These are phyloP conservation scores for Naganishia liquefaciens DNA, from an alignment of 1,284 basidiomycete genomes.

Conservation along the genomic window DNA sequence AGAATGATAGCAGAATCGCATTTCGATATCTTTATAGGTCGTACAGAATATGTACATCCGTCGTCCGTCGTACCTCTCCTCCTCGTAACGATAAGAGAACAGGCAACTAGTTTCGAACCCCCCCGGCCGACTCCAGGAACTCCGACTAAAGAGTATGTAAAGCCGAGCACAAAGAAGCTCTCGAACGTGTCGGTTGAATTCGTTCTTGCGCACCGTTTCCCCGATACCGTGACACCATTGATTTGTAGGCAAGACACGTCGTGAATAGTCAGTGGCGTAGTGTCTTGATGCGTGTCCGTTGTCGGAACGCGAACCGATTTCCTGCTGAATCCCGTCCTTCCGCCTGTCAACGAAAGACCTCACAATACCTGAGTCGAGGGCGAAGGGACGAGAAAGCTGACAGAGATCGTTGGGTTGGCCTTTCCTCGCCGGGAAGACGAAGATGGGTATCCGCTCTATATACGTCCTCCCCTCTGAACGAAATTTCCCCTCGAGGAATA, in stretches of 20 bases:
- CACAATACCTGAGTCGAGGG: slow-evolving; percentile 7
- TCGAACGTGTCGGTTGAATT: slow-evolving; percentile 26
- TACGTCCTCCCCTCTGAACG: not conserved
- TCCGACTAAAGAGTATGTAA: slow-evolving; percentile 31
- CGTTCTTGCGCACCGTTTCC: slow-evolving; percentile 34
- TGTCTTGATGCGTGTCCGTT: not conserved
- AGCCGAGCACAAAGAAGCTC: slow-evolving; percentile 21
- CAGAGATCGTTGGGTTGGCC: no score
- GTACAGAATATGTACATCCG: slow-evolving; percentile 25
- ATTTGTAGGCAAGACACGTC: slow-evolving; percentile 30
- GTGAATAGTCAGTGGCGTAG: slow-evolving; percentile 34
- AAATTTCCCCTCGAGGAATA: slow-evolving; percentile 15
- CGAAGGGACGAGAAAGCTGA: not conserved
- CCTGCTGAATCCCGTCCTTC: slow-evolving; percentile 2
- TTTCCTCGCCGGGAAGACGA: no score
- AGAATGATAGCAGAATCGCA: not conserved
- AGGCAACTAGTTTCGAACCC: slow-evolving; percentile 29
- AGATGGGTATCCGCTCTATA: not conserved
- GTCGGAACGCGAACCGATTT: not conserved
- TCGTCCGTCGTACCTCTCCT: slow-evolving; percentile 28
- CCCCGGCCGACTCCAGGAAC: slow-evolving; percentile 29
- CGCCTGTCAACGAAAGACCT: slow-evolving; percentile 23
- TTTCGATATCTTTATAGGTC: not conserved
- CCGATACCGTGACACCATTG: slow-evolving; percentile 34
- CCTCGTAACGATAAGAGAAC: slow-evolving; percentile 15